Evolutionary conservation across 305 asterid species (phyloP).

Genomic region (Fraxinus paxiana): DNA sequence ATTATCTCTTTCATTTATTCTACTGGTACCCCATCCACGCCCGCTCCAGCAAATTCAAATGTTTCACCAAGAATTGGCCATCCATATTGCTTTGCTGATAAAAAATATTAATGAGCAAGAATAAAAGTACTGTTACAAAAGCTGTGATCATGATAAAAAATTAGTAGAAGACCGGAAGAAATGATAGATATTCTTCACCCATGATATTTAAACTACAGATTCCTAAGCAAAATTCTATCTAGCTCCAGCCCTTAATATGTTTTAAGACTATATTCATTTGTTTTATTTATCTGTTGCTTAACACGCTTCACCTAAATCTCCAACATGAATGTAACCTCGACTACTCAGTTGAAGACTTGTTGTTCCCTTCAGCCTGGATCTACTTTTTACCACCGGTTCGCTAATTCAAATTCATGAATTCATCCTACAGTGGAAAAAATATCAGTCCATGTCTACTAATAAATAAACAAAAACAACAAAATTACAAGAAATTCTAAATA

Average conservation of each 20-base stretch:
- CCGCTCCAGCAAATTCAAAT: slow-evolving; percentile 3
- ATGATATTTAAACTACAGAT: not conserved
- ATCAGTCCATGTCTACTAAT: not conserved
- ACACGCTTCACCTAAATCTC: not conserved
- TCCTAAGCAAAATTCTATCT: not conserved
- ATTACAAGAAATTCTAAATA: not conserved
- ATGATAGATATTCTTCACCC: not conserved
- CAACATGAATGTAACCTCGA: not conserved
- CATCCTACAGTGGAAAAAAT: not conserved
- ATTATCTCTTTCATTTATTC: slow-evolving; percentile 18
- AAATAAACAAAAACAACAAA: not conserved
- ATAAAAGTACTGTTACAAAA: slow-evolving; percentile 1
- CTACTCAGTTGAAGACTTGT: not conserved
- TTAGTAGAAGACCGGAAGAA: not conserved
- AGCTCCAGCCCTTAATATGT: not conserved
- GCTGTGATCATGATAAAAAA: not conserved
- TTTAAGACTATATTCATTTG: not conserved
- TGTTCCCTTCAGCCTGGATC: not conserved
- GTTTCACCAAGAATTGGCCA: slow-evolving; percentile 33
- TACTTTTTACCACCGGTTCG: not conserved
- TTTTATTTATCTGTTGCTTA: not conserved
- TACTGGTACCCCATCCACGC: slow-evolving; percentile 16
- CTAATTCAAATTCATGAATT: not conserved
- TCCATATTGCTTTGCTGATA: not conserved
- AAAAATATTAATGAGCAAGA: not conserved